Evolutionary conservation across 2,329 filamentous ascomycete species (phyloP).

Genomic region (Hypoxylon sp.): DNA sequence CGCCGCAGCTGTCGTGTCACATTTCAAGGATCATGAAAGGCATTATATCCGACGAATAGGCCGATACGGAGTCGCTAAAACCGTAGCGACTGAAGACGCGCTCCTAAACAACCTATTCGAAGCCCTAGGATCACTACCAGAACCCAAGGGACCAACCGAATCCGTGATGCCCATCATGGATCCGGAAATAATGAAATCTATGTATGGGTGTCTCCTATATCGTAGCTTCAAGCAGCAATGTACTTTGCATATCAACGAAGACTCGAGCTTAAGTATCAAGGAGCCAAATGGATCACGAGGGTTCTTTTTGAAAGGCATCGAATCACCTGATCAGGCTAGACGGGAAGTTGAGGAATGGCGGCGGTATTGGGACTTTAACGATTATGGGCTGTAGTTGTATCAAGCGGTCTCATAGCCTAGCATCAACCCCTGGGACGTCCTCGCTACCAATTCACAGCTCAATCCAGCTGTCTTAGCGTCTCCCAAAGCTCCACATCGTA

Average conservation of each 20-base stretch:
- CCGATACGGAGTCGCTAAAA: not conserved
- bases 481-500: too few species aligned
- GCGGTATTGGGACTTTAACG: not conserved
- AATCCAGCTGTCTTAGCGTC: too few species aligned
- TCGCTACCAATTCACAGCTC: too few species aligned
- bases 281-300: not conserved
- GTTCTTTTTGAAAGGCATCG: not conserved
- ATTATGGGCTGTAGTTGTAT: not conserved
- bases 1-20: not conserved
- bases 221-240: not conserved
- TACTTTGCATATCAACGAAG: not conserved
- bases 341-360: not conserved
- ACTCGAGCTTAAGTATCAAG: not conserved
- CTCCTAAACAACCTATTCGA: not conserved
- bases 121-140: too few species aligned
- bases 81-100: not conserved
- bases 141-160: too few species aligned
- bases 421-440: too few species aligned
- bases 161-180: too few species aligned
- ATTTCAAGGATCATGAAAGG: not conserved
- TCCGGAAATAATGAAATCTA: slow-evolving; percentile 1
- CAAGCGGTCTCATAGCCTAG: too few species aligned
- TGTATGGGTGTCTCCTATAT: not conserved
- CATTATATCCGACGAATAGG: too few species aligned
- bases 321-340: not conserved